Conservation (phyloP, 2,329 filamentous ascomycete species). For the Xylaria multiplex region DNA sequence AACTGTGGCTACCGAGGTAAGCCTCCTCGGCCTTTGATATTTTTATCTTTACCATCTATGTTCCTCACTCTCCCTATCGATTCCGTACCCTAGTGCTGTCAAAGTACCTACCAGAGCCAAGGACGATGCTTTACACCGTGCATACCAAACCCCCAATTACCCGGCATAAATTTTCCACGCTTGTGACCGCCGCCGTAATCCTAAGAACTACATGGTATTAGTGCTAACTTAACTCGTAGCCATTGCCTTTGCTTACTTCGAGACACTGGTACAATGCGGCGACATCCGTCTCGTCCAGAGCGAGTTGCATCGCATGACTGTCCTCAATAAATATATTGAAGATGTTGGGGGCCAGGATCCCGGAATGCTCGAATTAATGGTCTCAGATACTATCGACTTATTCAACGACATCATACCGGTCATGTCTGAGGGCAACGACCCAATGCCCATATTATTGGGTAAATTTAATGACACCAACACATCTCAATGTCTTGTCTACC, state of each 20-base stretch:
- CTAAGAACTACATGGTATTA: not conserved
- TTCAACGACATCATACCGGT: conserved; percentile 70
- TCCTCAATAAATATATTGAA: conserved; percentile 75
- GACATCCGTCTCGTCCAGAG: conserved; percentile 72
- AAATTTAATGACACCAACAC: conserved; percentile 77
- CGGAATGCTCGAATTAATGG: conserved; percentile 83
- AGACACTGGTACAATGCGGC: conserved; percentile 77
- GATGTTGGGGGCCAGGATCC: conserved; percentile 76
- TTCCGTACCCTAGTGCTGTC: not conserved
- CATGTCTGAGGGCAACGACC: conserved; percentile 68
- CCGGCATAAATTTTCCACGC: conserved; percentile 24
- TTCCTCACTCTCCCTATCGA: not conserved
- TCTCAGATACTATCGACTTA: conserved; percentile 76
- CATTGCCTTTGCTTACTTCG: conserved; percentile 92
- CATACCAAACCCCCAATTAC: conserved; percentile 27
- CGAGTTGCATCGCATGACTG: conserved; percentile 77
- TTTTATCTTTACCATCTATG: not conserved
- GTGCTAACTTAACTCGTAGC: conserved; percentile 62
- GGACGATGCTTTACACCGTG: conserved; percentile 34
- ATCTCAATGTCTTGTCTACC: conserved; percentile 84
- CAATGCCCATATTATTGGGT: conserved; percentile 64
- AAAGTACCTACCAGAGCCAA: conserved; percentile 10
- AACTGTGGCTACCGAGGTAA: conserved; percentile 98
- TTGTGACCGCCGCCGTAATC: conserved; percentile 2
- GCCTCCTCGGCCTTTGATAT: conserved; percentile 47